Evolutionary conservation across 352 stramenopile species (phyloP), one percentile per base, ranked within the genome.

Genomic region (Globisporangium cederbergense): DNA sequence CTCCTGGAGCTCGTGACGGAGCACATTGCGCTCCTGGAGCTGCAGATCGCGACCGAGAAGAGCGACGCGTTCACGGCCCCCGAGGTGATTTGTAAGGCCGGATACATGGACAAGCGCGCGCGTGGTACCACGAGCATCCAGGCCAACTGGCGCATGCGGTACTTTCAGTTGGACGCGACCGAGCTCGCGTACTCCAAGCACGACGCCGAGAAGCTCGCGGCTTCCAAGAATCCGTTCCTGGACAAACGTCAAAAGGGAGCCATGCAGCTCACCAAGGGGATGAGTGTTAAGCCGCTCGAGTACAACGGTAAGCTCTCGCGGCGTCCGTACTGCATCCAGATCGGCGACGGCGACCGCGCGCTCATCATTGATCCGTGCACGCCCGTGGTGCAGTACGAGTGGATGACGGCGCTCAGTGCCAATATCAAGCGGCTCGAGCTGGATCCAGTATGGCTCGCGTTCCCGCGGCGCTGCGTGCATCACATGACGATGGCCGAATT

Each of bases 81-180:
- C 0, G 55, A 74, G n/a, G 49, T 74, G 22, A 67, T 66, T 18
- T 46, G n/a, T 3, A 71, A 77, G 57, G 62, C 68, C 13, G 77
- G 65, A 0, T 78, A 86, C 46, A 62, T 89, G 61, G 85, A 93
- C 71, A 90, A 93, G 67, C 65, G 81, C 25, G 62, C 81, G 10
- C 67, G 80, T 25, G 74, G 75, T 14, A 73, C 76, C 9, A 73
- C 66, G 51, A 82, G 78, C 22, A 65, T 91, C 16, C 79, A 89
- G 43, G 82, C 82, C 40, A 91, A 91, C 53, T 93, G 85, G 85
- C 75, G 79, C 58, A 89, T 86, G 75, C 72, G 82, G 22, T 88
- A 77, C 54, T 72, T 91, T 30, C 58, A 76, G 45, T 62, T 93
- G 40, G 66, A 67, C 13, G 77, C 70, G 14, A 76, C 60, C 40